Evolutionary conservation across 441 rosid species (phyloP).

Genomic region (Dalechampia spathulata): DNA sequence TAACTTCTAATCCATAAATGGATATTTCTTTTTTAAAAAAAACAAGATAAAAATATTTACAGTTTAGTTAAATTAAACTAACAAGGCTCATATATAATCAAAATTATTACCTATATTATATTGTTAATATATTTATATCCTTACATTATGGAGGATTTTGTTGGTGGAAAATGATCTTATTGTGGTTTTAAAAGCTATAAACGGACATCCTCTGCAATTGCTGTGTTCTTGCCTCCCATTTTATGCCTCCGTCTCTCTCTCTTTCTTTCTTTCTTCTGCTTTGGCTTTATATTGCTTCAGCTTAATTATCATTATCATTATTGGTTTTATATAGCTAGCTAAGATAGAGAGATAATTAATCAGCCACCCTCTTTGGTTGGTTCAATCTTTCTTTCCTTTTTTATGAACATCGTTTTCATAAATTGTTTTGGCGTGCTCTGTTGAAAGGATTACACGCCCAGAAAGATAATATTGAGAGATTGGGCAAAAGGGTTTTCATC

Average conservation of each 20-base stretch:
- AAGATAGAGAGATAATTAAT: neutral
- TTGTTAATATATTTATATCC: no score
- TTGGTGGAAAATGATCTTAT: constrained; percentile 5
- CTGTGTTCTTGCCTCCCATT: constrained; percentile 36
- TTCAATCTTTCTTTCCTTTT: constrained; percentile 9
- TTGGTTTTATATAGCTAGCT: no score
- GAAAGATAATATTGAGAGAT: neutral
- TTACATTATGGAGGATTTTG: no score
- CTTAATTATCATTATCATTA: no score
- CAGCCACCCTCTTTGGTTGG: neutral
- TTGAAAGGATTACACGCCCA: neutral
- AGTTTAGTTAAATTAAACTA: no score
- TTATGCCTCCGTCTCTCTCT: constrained; percentile 11
- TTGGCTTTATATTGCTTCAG: constrained; percentile 27
- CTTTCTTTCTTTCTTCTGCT: constrained; percentile 14
- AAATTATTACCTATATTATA: no score
- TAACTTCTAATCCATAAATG: no score
- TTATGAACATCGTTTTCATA: neutral
- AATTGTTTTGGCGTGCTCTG: constrained; percentile 15
- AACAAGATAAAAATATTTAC: no score
- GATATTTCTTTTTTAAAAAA: no score
- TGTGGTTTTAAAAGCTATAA: constrained; percentile 23
- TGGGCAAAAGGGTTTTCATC: constrained; percentile 2
- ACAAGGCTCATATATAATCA: no score
- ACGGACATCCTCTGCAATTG: constrained; percentile 59